phyloP scores from a whole-genome alignment of 176 grass and related monocot genomes.

The Puya raimondii region DNA sequence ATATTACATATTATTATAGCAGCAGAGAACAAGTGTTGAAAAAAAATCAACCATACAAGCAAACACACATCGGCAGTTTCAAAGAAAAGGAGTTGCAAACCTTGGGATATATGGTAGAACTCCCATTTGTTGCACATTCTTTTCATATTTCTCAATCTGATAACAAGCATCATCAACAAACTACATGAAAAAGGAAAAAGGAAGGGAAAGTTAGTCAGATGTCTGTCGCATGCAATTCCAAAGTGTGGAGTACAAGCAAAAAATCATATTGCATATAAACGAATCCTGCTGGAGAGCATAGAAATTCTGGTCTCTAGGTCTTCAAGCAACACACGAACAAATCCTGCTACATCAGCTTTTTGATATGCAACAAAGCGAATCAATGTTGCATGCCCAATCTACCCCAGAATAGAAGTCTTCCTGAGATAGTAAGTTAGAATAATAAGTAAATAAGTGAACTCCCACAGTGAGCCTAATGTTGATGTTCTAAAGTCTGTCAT shows the following conservation, averaged over 20 bases:
- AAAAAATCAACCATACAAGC: background rate
- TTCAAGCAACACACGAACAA: conserved; percentile 75
- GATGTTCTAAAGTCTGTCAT: no score
- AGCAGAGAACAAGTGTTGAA: no score
- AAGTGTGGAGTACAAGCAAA: background rate
- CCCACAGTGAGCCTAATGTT: no score
- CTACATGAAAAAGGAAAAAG: conserved; percentile 31
- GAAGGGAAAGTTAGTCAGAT: conserved; percentile 13
- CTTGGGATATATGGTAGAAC: conserved; percentile 83
- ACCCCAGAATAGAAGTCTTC: conserved; percentile 74
- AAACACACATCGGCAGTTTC: background rate
- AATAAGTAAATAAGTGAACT: background rate
- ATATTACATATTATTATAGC: no score
- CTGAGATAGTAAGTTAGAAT: conserved; percentile 37
- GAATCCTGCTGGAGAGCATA: conserved; percentile 63
- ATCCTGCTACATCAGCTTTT: conserved; percentile 78
- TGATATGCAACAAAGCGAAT: conserved; percentile 82
- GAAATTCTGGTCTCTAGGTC: conserved; percentile 75
- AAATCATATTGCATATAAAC: conserved; percentile 10
- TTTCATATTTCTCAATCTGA: conserved; percentile 88
- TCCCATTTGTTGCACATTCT: conserved; percentile 55
- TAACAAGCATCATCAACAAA: conserved; percentile 91
- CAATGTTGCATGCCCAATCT: conserved; percentile 84
- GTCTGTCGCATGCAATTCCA: background rate
- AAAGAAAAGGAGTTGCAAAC: conserved; percentile 12